A percentile compares a stretch with the other conserved stretches of the same genome.
Evolutionary conservation across 2,329 filamentous ascomycete genomes (phyloP).

Genomic region (Chaetomiaceae sp.): DNA sequence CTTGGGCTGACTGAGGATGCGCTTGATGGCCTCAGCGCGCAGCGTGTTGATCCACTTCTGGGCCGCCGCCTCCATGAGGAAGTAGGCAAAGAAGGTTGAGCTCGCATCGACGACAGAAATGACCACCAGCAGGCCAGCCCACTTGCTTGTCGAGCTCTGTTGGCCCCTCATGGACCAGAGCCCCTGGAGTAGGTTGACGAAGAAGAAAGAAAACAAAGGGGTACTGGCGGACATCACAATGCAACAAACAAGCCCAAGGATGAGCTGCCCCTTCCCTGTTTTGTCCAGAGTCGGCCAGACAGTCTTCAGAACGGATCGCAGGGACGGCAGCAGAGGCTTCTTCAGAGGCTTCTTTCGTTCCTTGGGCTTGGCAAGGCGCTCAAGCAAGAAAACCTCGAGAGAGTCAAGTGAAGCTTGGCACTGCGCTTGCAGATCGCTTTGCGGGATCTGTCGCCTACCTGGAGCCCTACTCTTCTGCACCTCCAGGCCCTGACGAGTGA

Average conservation of each 20-base stretch:
- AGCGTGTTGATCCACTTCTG: constrained; percentile 73
- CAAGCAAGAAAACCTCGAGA: constrained; percentile 21
- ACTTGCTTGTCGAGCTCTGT: constrained; percentile 48
- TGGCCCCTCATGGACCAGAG: constrained; percentile 58
- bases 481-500: constrained; percentile 14
- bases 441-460: constrained; percentile 6
- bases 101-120: constrained; percentile 62
- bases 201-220: constrained; percentile 53
- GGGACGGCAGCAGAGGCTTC: constrained; percentile 22
- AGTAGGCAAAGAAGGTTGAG: constrained; percentile 60
- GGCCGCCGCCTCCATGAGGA: constrained; percentile 62
- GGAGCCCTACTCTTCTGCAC: constrained; percentile 18
- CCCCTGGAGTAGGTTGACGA: constrained; percentile 47
- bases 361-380: constrained; percentile 21
- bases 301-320: constrained; percentile 57
- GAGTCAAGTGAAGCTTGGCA: constrained; percentile 17
- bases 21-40: constrained; percentile 59
- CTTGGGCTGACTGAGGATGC: constrained; percentile 68
- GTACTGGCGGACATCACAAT: constrained; percentile 55
- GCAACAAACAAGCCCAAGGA: constrained; percentile 56
- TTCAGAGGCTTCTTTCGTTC: constrained; percentile 10
- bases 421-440: background rate
- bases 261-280: constrained; percentile 47
- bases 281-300: constrained; percentile 60
- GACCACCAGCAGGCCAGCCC: constrained; percentile 63